A percentile compares a stretch with the other conserved stretches of the same genome.
phyloP scores from a whole-genome alignment of 108 stramenopile genomes.

The Fragilaria radians region DNA sequence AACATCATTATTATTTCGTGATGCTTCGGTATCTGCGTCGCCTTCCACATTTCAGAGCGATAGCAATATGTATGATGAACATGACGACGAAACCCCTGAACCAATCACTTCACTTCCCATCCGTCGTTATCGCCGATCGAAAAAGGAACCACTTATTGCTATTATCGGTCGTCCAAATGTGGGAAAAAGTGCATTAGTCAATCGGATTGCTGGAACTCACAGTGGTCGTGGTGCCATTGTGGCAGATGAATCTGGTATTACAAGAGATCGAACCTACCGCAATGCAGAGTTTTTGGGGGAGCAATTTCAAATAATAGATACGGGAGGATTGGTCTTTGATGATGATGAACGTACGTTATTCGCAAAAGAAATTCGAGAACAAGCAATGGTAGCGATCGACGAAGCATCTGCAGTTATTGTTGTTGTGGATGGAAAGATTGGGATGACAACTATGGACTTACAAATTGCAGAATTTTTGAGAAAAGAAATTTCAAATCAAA shows the following conservation, averaged over 20 bases:
- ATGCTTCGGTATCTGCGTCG: too few relatives aligned
- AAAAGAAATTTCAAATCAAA: slow-evolving; percentile 59
- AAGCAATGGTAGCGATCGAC: slow-evolving; percentile 92
- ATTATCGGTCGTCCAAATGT: slow-evolving; percentile 97
- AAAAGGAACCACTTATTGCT: slow-evolving; percentile 82
- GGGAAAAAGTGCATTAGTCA: slow-evolving; percentile 94
- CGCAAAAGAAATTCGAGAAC: slow-evolving; percentile 88
- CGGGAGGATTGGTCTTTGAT: slow-evolving; percentile 95
- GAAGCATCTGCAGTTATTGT: slow-evolving; percentile 85
- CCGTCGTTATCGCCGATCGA: slow-evolving; percentile 39
- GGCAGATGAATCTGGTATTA: slow-evolving; percentile 92
- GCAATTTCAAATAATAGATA: slow-evolving; percentile 90
- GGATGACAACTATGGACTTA: slow-evolving; percentile 78
- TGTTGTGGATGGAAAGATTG: slow-evolving; percentile 89
- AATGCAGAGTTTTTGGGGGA: slow-evolving; percentile 86
- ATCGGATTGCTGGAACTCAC: slow-evolving; percentile 81
- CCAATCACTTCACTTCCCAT: slow-evolving; percentile 22
- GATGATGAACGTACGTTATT: slow-evolving; percentile 82
- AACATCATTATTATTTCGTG: too few relatives aligned
- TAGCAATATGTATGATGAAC: too few relatives aligned
- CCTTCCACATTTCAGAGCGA: too few relatives aligned
- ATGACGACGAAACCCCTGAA: neutral
- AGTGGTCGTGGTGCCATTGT: slow-evolving; percentile 92
- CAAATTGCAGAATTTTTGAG: slow-evolving; percentile 86
- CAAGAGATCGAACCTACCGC: slow-evolving; percentile 93